phyloP scores from a whole-genome alignment of 2,329 filamentous ascomycete species.

The Xylariales sp. region DNA sequence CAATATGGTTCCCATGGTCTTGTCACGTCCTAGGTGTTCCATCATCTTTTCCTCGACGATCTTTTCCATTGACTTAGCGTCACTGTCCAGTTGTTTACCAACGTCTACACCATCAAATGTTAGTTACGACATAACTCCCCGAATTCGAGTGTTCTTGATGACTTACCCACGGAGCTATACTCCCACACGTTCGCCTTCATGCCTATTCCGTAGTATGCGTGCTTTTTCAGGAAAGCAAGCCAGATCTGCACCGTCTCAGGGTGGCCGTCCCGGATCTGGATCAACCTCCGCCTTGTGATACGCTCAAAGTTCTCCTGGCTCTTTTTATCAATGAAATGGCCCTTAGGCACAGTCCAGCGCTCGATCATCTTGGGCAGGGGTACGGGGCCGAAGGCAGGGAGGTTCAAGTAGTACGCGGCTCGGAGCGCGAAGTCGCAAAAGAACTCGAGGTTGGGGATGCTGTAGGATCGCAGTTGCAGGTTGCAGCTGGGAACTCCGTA shows the following conservation, averaged over 20 bases:
- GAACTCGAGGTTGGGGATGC: conserved; percentile 84
- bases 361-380: conserved; percentile 83
- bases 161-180: conserved; percentile 67
- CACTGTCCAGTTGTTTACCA: conserved; percentile 43
- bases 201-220: conserved; percentile 92
- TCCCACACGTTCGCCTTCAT: conserved; percentile 99
- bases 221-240: conserved; percentile 87
- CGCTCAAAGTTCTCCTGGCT: conserved; percentile 97
- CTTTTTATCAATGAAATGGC: conserved; percentile 95
- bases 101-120: too few relatives aligned
- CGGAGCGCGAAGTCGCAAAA: conserved; percentile 92
- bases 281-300: conserved; percentile 76
- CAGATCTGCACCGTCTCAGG: conserved; percentile 85
- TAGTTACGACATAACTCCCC: too few relatives aligned
- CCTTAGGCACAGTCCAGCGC: conserved; percentile 88
- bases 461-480: conserved; percentile 90
- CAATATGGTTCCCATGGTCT: conserved; percentile 44
- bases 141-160: too few relatives aligned
- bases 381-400: conserved; percentile 80
- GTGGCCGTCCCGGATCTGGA: conserved; percentile 90
- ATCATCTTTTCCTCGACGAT: conserved; percentile 48
- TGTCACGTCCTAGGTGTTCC: conserved; percentile 49
- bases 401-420: conserved; percentile 87
- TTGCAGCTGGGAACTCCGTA: conserved; percentile 83
- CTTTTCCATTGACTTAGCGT: conserved; percentile 28